Conservation (phyloP, 2,329 filamentous ascomycete genomes). For the Drechmeria coniospora region DNA sequence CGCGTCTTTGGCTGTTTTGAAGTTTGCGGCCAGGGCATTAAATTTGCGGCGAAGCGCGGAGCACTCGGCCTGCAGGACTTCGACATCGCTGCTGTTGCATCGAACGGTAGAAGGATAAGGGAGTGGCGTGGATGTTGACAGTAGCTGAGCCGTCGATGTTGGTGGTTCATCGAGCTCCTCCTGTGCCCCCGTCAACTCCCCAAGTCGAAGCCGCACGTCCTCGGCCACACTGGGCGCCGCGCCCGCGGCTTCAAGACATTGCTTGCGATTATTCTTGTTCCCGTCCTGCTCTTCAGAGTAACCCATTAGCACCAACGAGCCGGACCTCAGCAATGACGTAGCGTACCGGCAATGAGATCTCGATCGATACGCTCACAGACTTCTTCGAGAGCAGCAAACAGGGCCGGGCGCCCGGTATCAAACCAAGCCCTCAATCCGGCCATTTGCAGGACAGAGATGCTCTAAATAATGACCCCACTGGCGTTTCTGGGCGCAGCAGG, state of each 20-base stretch:
- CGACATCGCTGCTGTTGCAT: constrained; percentile 8
- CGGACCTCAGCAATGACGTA: neutral
- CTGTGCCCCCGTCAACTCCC: neutral
- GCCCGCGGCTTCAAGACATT: neutral
- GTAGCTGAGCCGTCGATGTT: neutral
- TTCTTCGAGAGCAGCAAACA: neutral
- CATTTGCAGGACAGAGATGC: neutral
- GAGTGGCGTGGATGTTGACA: neutral
- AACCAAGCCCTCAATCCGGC: neutral
- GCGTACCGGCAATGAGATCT: constrained; percentile 1
- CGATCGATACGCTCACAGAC: neutral
- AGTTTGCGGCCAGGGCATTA: constrained; percentile 22
- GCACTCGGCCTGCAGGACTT: constrained; percentile 14
- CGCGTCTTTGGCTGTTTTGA: constrained; percentile 23
- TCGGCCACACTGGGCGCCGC: neutral
- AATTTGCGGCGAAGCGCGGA: constrained; percentile 24
- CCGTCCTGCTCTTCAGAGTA: neutral
- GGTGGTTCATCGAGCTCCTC: neutral
- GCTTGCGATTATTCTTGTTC: neutral
- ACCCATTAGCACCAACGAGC: no score
- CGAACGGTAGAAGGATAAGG: neutral
- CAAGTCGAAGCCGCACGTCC: neutral
- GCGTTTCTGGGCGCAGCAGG: no score
- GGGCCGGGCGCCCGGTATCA: neutral
- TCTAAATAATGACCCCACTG: no score